Base-by-base conservation (phyloP, 2,329 filamentous ascomycete species). In the Pleomassaria siparia region DNA sequence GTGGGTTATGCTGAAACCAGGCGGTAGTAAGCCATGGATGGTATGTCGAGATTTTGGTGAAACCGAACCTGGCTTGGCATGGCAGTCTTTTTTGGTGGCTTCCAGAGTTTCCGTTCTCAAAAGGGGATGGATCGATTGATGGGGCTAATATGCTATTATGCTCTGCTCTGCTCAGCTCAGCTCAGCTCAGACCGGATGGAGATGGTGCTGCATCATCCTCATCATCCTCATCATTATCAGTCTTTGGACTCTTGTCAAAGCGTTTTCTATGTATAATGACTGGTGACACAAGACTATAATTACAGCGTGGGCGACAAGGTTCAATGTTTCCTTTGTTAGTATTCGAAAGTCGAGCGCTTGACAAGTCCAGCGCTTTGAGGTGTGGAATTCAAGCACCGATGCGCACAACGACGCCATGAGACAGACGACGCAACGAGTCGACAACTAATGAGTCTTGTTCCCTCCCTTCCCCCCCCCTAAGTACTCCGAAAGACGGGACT, bases 231-330 rank as follows among this genome's bases (percentile, higher is more conserved):
- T n/a, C n/a, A 44, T 56, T 53, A 42, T 39, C n/a, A 24, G 16
- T 44, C 33, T 44, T 49, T 35, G 36, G 42, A 35, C 41, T 26
- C 24, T 25, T 24, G 45, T 52, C 47, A 45, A 49, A 49, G 51
- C 36, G 29, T 44, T 32, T 24, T 25, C 35, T n/a, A n/a, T n/a
- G n/a, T n/a, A n/a, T n/a, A n/a, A n/a, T n/a, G n/a, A 44, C 39
- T 51, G 44, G 43, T 50, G 47, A 53, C 54, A 49, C 51, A 54
- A n/a, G 46, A 50, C 39, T 51, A 53, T 47, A 57, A 49, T 44
- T 47, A 46, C 44, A 42, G 51, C 56, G 50, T 51, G 45, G 53
- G 46, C 49, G 36, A 43, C 48, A 37, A 43, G 47, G 42, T 48
- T 49, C 41, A 46, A n/a, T n/a, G n/a, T n/a, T n/a, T n/a, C 45